These are phyloP conservation scores for Arachis hypogaea DNA, from an alignment of 306 rosid species.

Conservation along the genomic window DNA sequence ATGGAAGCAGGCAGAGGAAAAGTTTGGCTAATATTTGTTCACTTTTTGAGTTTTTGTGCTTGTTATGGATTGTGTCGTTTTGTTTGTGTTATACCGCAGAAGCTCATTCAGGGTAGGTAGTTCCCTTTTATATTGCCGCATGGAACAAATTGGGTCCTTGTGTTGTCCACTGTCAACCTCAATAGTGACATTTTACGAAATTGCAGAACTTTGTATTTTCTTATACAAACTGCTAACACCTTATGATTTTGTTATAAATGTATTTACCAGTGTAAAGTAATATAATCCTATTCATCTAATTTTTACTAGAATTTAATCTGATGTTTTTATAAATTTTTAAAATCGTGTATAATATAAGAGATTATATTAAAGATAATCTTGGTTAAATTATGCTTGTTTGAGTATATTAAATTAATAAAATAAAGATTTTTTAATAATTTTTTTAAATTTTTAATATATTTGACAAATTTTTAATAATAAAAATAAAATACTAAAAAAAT, in stretches of 20 bases:
- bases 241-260: not conserved
- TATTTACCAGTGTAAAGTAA: not conserved
- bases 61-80: not conserved
- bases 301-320: too few species aligned
- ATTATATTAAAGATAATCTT: too few species aligned
- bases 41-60: not conserved
- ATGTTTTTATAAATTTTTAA: too few species aligned
- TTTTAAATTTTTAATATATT: too few species aligned
- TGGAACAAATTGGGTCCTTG: not conserved
- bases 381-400: too few species aligned
- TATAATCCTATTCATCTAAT: too few species aligned
- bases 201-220: not conserved
- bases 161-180: not conserved
- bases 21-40: not conserved
- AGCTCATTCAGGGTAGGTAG: not conserved
- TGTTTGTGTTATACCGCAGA: not conserved
- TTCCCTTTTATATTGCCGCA: not conserved
- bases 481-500: too few species aligned
- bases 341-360: too few species aligned
- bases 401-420: too few species aligned
- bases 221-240: not conserved
- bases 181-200: not conserved
- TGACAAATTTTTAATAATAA: too few species aligned
- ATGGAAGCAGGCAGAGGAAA: not conserved
- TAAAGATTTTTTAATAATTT: too few species aligned